Evolutionary conservation across 768 basidiomycete genomes (phyloP).

Genomic region (Naganishia randhawae): DNA sequence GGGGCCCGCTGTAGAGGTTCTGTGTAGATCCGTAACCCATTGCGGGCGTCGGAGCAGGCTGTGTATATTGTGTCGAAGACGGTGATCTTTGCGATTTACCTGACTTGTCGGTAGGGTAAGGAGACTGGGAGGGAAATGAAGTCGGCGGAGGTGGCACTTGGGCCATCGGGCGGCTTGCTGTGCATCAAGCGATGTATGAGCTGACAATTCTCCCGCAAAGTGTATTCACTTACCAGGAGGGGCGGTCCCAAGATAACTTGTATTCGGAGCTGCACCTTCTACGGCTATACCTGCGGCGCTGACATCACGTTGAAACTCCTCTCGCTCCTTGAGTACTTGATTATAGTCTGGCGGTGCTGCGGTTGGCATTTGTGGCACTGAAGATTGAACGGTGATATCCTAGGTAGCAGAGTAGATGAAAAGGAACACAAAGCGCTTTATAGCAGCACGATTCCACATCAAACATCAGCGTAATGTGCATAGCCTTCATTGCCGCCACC

Average conservation of each 20-base stretch:
- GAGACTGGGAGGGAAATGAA: too few relatives aligned
- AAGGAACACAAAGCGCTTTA: not conserved
- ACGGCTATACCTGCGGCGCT: conserved; percentile 6
- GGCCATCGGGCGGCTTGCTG: not conserved
- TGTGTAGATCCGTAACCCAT: conserved; percentile 13
- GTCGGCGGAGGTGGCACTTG: not conserved
- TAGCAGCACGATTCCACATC: not conserved
- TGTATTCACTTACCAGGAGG: not conserved
- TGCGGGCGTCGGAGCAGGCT: not conserved
- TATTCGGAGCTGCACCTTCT: not conserved
- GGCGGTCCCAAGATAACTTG: not conserved
- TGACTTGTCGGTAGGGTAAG: conserved; percentile 10
- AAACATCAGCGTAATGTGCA: not conserved
- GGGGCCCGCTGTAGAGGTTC: not conserved
- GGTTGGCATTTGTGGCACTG: not conserved
- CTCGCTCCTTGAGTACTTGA: conserved; percentile 3
- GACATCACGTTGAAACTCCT: conserved; percentile 8
- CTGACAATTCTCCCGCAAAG: too few relatives aligned
- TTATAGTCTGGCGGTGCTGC: conserved; percentile 10
- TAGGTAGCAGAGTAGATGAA: not conserved
- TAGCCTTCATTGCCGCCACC: not conserved
- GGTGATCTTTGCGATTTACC: not conserved
- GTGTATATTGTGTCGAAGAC: not conserved
- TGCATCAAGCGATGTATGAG: too few relatives aligned
- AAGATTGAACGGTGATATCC: not conserved